Conservation (phyloP, 2,329 filamentous ascomycete genomes). For the Pyrenochaeta sp. region DNA sequence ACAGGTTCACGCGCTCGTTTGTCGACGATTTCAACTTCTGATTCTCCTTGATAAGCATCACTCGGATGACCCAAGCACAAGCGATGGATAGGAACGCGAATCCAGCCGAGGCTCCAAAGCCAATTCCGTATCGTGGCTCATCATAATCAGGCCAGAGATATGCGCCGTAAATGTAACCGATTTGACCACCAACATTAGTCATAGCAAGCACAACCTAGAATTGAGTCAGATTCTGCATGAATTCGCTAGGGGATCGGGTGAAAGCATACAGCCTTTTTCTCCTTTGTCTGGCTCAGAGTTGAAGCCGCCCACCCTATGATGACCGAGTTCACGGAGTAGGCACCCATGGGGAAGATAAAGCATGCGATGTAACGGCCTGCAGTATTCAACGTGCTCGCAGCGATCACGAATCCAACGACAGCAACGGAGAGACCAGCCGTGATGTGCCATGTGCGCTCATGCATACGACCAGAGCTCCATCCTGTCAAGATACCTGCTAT, state of each 20-base stretch:
- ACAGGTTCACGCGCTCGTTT: constrained; percentile 35
- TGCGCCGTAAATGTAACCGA: constrained; percentile 40
- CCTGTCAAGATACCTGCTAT: constrained; percentile 56
- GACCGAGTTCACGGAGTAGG: constrained; percentile 41
- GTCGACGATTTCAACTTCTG: constrained; percentile 29
- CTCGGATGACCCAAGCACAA: constrained; percentile 36
- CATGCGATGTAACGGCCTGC: constrained; percentile 38
- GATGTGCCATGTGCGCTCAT: constrained; percentile 61
- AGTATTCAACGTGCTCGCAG: constrained; percentile 35
- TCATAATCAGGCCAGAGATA: constrained; percentile 37
- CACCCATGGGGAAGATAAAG: constrained; percentile 41
- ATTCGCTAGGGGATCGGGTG: not conserved
- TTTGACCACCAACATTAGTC: constrained; percentile 37
- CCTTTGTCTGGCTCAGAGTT: constrained; percentile 37
- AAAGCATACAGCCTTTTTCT: constrained; percentile 35
- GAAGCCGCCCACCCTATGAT: constrained; percentile 41
- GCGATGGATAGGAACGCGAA: constrained; percentile 38
- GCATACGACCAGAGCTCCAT: constrained; percentile 59
- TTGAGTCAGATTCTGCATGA: not conserved
- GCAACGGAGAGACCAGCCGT: constrained; percentile 52
- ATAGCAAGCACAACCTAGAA: constrained; percentile 37
- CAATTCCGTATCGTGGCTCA: constrained; percentile 33
- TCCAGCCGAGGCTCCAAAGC: constrained; percentile 37
- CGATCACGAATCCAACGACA: constrained; percentile 52
- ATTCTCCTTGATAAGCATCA: constrained; percentile 38